phyloP scores from a whole-genome alignment of 2,329 filamentous ascomycete genomes.

The Xylariomycetidae sp. region DNA sequence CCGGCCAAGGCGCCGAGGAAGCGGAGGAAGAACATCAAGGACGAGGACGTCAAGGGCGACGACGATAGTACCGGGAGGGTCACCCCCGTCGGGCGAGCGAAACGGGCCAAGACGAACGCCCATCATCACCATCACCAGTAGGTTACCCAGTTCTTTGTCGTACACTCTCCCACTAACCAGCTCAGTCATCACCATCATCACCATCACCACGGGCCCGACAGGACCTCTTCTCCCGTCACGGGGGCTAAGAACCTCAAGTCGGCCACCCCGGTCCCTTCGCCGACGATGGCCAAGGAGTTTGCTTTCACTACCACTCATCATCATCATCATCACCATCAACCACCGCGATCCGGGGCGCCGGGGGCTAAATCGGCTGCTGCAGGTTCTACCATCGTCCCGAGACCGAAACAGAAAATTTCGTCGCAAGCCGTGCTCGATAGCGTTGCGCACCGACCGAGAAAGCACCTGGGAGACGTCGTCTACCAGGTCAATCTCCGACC shows the following conservation, averaged over 20 bases:
- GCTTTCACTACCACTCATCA: no score
- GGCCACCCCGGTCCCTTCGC: conserved; percentile 39
- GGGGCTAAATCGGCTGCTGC: conserved; percentile 19
- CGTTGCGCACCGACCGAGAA: conserved; percentile 65
- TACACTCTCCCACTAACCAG: conserved; percentile 21
- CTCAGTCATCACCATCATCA: conserved; percentile 43
- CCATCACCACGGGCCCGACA: conserved; percentile 51
- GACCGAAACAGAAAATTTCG: conserved; percentile 61
- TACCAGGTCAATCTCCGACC: conserved; percentile 67
- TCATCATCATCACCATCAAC: conserved; percentile 53
- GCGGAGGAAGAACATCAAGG: conserved; percentile 68
- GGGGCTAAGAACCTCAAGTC: conserved; percentile 46
- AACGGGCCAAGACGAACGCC: conserved; percentile 62
- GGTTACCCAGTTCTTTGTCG: conserved; percentile 25
- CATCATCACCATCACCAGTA: conserved; percentile 66
- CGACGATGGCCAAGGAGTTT: conserved; percentile 38
- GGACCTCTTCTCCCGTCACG: conserved; percentile 37
- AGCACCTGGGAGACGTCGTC: conserved; percentile 78
- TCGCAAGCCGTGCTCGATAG: conserved; percentile 69
- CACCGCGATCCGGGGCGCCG: conserved; percentile 35
- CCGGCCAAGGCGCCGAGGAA: conserved; percentile 42
- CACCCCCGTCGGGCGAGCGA: conserved; percentile 54
- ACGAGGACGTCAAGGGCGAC: conserved; percentile 65
- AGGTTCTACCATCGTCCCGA: conserved; percentile 40
- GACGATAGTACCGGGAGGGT: conserved; percentile 61